Conservation (phyloP, 306 rosid genomes). For the Rubus idaeus region DNA sequence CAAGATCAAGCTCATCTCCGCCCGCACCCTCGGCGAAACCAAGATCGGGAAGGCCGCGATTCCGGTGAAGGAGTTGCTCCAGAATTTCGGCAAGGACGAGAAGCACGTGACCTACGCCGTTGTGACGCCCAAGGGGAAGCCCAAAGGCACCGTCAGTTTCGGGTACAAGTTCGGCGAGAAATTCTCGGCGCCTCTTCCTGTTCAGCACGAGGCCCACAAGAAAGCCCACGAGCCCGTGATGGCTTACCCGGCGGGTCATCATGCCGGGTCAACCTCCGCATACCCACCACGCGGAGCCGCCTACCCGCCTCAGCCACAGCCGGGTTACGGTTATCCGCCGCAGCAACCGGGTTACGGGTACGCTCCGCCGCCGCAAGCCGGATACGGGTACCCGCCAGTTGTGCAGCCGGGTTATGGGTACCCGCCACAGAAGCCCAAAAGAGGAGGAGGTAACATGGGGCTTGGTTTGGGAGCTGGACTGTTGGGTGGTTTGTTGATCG, state of each 20-base stretch:
- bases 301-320: slow-evolving; percentile 29
- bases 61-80: slow-evolving; percentile 40
- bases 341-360: slow-evolving; percentile 34
- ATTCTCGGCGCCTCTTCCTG: slow-evolving; percentile 28
- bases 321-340: slow-evolving; percentile 20
- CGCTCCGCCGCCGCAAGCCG: slow-evolving; percentile 31
- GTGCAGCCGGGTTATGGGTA: slow-evolving; percentile 12
- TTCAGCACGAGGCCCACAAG: background rate
- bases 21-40: slow-evolving; percentile 33
- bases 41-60: slow-evolving; percentile 40
- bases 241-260: slow-evolving; percentile 41
- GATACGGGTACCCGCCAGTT: slow-evolving; percentile 28
- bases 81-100: slow-evolving; percentile 18
- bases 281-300: slow-evolving; percentile 19
- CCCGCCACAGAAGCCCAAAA: slow-evolving; percentile 32
- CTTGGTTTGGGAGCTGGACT: slow-evolving; percentile 51
- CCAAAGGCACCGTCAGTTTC: slow-evolving; percentile 38
- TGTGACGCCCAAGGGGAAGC: slow-evolving; percentile 29
- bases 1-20: slow-evolving; percentile 41
- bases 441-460: slow-evolving; percentile 29
- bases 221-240: slow-evolving; percentile 23
- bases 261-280: slow-evolving; percentile 29
- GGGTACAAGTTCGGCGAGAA: slow-evolving; percentile 50
- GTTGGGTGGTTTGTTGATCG: slow-evolving; percentile 51
- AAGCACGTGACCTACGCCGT: slow-evolving; percentile 32